Conservation (phyloP, 2,329 filamentous ascomycete genomes). For the Boeremia lycopersici region DNA sequence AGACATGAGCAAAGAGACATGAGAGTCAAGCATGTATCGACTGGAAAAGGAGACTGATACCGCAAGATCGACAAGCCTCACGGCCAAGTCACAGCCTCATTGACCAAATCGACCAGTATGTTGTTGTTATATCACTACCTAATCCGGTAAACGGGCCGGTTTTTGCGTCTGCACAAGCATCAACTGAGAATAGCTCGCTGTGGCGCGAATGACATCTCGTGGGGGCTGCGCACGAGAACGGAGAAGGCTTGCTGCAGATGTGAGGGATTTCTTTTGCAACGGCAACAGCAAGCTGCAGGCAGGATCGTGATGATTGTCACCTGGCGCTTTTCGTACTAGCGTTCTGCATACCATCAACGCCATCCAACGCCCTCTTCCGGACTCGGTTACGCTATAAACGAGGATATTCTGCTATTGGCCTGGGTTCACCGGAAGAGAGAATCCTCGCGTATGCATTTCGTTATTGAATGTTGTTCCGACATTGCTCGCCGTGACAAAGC, state of each 20-base stretch:
- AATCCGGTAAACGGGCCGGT: neutral
- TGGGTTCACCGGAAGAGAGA: neutral
- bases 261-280: conserved; percentile 19
- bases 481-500: conserved; percentile 31
- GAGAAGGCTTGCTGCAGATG: conserved; percentile 16
- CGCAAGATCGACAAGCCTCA: conserved; percentile 7
- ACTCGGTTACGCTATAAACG: conserved; percentile 11
- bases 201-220: conserved; percentile 19
- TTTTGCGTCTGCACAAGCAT: neutral
- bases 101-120: neutral
- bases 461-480: conserved; percentile 19
- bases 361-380: conserved; percentile 20
- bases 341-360: conserved; percentile 16
- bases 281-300: conserved; percentile 12
- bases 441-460: neutral
- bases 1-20: conserved; percentile 3
- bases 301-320: conserved; percentile 18
- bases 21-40: neutral
- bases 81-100: neutral
- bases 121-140: neutral
- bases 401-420: conserved; percentile 22
- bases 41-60: neutral
- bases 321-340: conserved; percentile 1
- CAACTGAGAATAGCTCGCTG: neutral
- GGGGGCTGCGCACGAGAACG: conserved; percentile 17